A percentile compares a stretch with the other conserved stretches of the same genome.
These are phyloP conservation scores for Umbelopsis ramanniana DNA, from an alignment of 192 early-diverging fungal species.

Conservation along the genomic window DNA sequence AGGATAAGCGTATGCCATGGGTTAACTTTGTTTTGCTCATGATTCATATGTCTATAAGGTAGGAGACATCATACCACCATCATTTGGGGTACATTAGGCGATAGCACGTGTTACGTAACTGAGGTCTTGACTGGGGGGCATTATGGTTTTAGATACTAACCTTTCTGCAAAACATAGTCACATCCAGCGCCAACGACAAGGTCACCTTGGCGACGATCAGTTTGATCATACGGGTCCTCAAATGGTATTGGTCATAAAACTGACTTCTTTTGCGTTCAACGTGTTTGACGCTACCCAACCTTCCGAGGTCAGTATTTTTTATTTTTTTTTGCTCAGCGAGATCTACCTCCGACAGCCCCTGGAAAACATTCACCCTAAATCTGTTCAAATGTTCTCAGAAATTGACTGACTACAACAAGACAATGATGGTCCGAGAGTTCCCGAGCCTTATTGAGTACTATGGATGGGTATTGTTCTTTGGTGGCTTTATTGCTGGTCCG, in stretches of 20 bases:
- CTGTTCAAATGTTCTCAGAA: constrained; percentile 37
- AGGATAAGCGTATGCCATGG: constrained; percentile 53
- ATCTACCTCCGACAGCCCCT: background rate
- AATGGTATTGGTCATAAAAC: constrained; percentile 95
- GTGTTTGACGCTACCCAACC: constrained; percentile 64
- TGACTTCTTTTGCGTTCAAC: constrained; percentile 86
- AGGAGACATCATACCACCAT: constrained; percentile 30
- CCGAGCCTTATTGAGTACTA: constrained; percentile 80
- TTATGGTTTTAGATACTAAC: constrained; percentile 3
- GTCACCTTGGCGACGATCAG: constrained; percentile 47
- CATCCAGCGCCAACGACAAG: constrained; percentile 49
- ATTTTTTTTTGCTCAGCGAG: background rate
- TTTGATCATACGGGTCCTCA: constrained; percentile 91
- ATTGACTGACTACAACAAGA: constrained; percentile 69
- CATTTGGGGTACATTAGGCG: background rate
- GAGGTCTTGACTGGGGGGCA: background rate
- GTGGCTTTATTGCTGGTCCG: constrained; percentile 83
- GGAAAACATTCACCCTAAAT: background rate
- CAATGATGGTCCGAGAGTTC: constrained; percentile 58
- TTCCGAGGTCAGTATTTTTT: background rate
- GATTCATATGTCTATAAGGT: constrained; percentile 68
- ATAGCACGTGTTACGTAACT: background rate
- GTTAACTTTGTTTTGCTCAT: constrained; percentile 66
- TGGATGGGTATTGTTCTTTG: constrained; percentile 91
- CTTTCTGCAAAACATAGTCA: constrained; percentile 40